Conservation (phyloP, 257 asterid species). For the Plantago ovata region DNA sequence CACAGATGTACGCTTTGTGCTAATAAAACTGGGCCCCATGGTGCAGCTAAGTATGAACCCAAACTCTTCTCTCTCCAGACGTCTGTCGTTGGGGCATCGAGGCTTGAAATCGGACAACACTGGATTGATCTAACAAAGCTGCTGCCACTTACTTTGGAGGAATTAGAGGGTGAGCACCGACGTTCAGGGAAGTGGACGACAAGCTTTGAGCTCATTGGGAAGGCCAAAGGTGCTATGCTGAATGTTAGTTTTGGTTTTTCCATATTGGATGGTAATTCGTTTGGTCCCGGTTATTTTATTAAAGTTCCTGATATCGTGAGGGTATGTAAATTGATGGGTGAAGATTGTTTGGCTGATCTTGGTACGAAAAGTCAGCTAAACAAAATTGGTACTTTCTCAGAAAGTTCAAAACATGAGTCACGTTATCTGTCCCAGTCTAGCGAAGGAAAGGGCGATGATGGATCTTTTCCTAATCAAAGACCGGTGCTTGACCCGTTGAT, state of each 20-base stretch:
- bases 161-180: conserved; percentile 57
- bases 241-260: conserved; percentile 87
- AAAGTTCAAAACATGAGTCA: conserved; percentile 26
- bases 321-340: conserved; percentile 25
- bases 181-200: conserved; percentile 83
- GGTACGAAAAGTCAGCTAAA: conserved; percentile 21
- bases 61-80: conserved; percentile 54
- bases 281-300: conserved; percentile 39
- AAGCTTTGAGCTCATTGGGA: conserved; percentile 75
- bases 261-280: conserved; percentile 39
- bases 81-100: conserved; percentile 58
- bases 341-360: conserved; percentile 24
- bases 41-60: conserved; percentile 63
- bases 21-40: conserved; percentile 48
- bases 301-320: conserved; percentile 41
- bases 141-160: conserved; percentile 80
- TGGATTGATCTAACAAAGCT: conserved; percentile 85
- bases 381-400: conserved; percentile 25
- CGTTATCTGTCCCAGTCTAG: conserved; percentile 29
- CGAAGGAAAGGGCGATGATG: conserved; percentile 33
- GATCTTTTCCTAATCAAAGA: conserved; percentile 26
- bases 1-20: conserved; percentile 54
- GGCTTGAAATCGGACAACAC: conserved; percentile 65
- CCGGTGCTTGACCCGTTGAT: conserved; percentile 51
- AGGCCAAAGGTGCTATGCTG: conserved; percentile 70